These are phyloP conservation scores for Epichloe coenophiala DNA, from an alignment of 2,329 filamentous ascomycete genomes.

Conservation along the genomic window DNA sequence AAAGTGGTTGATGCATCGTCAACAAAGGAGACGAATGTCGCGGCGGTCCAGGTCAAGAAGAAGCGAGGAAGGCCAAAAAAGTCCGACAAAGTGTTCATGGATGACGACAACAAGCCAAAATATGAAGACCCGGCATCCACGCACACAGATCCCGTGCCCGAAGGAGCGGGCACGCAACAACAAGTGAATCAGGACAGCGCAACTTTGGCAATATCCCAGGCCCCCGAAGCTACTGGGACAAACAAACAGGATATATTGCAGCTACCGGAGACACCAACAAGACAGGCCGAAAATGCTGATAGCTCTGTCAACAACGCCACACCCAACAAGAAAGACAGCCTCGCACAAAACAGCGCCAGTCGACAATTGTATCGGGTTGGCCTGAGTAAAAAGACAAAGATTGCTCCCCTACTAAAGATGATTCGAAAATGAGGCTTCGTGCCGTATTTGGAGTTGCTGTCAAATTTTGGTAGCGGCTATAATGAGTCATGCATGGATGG, in stretches of 20 bases:
- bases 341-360: conserved; percentile 8
- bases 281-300: background rate
- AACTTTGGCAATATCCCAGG: background rate
- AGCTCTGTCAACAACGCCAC: background rate
- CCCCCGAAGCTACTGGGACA: background rate
- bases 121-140: background rate
- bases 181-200: background rate
- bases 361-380: conserved; percentile 37
- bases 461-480: background rate
- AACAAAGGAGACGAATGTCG: conserved; percentile 1
- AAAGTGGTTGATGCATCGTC: conserved; percentile 5
- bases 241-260: background rate
- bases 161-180: background rate
- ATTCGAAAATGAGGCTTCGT: conserved; percentile 25
- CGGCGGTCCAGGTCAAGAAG: conserved; percentile 13
- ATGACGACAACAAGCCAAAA: background rate
- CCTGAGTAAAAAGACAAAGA: conserved; percentile 34
- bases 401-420: conserved; percentile 37
- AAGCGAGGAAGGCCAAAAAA: conserved; percentile 32
- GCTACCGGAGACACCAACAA: background rate
- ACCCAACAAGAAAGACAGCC: conserved; percentile 6
- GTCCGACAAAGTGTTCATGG: background rate
- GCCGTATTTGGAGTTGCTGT: background rate
- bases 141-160: background rate
- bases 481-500: background rate